These are phyloP conservation scores for Ettlia oleoabundans DNA, from an alignment of 139 green algal species.

Conservation along the genomic window DNA sequence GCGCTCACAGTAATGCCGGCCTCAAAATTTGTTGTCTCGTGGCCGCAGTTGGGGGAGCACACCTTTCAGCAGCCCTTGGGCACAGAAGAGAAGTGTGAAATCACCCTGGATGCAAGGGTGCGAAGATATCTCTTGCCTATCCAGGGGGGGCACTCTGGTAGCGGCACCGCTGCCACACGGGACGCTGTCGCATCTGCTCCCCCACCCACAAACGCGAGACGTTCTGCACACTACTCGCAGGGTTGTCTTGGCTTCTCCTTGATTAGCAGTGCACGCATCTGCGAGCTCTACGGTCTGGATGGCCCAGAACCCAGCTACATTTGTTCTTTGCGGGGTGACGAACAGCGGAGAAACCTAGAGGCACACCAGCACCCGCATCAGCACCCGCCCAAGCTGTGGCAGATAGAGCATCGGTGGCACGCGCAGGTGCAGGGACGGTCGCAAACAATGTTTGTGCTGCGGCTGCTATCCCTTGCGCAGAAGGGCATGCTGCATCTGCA, in stretches of 20 bases:
- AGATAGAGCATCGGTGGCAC: not conserved
- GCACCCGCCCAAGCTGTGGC: not conserved
- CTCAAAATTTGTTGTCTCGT: too few species aligned
- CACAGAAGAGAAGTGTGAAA: too few species aligned
- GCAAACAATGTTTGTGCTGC: not conserved
- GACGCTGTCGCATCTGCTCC: too few species aligned
- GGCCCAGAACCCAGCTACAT: not conserved
- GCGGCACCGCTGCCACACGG: too few species aligned
- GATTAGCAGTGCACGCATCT: not conserved
- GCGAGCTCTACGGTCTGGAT: not conserved
- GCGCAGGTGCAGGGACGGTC: too few species aligned
- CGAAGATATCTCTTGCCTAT: too few species aligned
- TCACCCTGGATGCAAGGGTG: too few species aligned
- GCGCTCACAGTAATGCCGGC: too few species aligned
- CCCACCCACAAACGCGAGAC: too few species aligned
- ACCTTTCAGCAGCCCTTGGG: too few species aligned
- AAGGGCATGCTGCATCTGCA: not conserved
- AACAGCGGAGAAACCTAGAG: not conserved
- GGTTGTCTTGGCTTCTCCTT: not conserved
- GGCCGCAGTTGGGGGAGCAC: too few species aligned
- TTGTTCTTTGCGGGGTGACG: not conserved
- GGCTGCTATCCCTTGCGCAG: constrained; percentile 6
- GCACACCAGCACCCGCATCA: not conserved
- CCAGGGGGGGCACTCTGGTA: too few species aligned
- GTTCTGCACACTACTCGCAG: not conserved